Evolutionary conservation across 257 asterid species (phyloP).

Genomic region (Lantana camara): DNA sequence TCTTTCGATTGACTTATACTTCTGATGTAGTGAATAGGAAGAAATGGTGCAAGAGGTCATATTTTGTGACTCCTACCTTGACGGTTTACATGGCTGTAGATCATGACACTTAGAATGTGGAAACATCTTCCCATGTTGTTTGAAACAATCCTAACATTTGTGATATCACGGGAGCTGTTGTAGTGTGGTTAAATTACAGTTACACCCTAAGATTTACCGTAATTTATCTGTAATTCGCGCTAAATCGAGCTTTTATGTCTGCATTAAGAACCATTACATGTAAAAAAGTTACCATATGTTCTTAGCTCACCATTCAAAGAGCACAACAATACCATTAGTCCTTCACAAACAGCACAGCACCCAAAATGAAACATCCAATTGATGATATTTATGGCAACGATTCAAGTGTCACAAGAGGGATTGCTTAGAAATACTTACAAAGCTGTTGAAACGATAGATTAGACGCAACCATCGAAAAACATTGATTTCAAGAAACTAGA

Average conservation of each 20-base stretch:
- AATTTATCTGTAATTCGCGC: too few species aligned
- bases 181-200: too few species aligned
- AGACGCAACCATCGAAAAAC: slow-evolving; percentile 23
- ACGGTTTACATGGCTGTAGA: not conserved
- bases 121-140: slow-evolving; percentile 13
- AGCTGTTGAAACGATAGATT: slow-evolving; percentile 31
- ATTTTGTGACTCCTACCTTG: not conserved
- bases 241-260: too few species aligned
- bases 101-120: slow-evolving; percentile 17
- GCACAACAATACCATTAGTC: too few species aligned
- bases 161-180: not conserved
- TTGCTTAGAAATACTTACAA: slow-evolving; percentile 55
- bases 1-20: slow-evolving; percentile 13
- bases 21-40: slow-evolving; percentile 26
- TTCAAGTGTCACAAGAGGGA: slow-evolving; percentile 29
- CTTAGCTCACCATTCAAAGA: not conserved
- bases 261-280: too few species aligned
- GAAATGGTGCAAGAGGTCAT: slow-evolving; percentile 24
- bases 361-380: slow-evolving; percentile 13
- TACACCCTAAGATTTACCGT: too few species aligned
- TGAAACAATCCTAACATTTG: not conserved
- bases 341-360: slow-evolving; percentile 1
- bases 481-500: slow-evolving; percentile 35
- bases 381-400: slow-evolving; percentile 17
- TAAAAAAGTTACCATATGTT: too few species aligned